phyloP scores from a whole-genome alignment of 768 basidiomycete species.

The Pholiota microspora region DNA sequence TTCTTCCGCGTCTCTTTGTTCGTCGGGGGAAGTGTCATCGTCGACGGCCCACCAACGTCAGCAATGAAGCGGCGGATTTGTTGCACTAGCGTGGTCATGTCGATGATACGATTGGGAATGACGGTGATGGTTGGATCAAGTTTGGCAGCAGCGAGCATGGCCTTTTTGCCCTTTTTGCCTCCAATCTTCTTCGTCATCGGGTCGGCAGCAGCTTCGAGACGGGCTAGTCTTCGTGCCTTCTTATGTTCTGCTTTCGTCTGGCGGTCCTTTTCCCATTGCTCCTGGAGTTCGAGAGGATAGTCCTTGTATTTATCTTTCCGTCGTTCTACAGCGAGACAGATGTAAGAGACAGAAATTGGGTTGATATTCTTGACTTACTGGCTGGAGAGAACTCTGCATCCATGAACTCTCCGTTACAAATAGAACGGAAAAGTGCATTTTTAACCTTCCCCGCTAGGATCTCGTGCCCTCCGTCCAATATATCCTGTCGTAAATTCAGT shows the following conservation, averaged over 20 bases:
- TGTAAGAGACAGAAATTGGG: neutral
- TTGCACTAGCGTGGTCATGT: conserved; percentile 64
- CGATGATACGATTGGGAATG: conserved; percentile 53
- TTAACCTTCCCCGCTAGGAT: conserved; percentile 42
- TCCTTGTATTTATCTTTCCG: conserved; percentile 52
- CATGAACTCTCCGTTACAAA: conserved; percentile 54
- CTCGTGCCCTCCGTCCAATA: conserved; percentile 59
- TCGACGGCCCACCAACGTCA: conserved; percentile 46
- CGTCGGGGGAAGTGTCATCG: conserved; percentile 78
- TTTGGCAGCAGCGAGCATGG: conserved; percentile 55
- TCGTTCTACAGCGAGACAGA: conserved; percentile 27
- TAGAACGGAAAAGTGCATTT: conserved; percentile 56
- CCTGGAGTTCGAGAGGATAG: conserved; percentile 56
- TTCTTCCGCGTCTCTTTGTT: conserved; percentile 66
- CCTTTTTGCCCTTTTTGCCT: conserved; percentile 68
- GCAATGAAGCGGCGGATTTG: conserved; percentile 70
- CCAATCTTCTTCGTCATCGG: conserved; percentile 61
- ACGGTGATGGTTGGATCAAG: conserved; percentile 44
- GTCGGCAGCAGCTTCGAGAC: conserved; percentile 57
- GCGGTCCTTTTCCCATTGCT: conserved; percentile 81
- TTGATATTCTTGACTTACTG: conserved; percentile 44
- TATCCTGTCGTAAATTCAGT: conserved; percentile 36
- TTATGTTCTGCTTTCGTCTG: conserved; percentile 79
- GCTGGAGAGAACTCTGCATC: conserved; percentile 36
- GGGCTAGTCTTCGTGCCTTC: conserved; percentile 53